A percentile compares a stretch with the other conserved stretches of the same genome.
Conservation (phyloP, 371 early-diverging fungal genomes). For the Apophysomyces sp. region DNA sequence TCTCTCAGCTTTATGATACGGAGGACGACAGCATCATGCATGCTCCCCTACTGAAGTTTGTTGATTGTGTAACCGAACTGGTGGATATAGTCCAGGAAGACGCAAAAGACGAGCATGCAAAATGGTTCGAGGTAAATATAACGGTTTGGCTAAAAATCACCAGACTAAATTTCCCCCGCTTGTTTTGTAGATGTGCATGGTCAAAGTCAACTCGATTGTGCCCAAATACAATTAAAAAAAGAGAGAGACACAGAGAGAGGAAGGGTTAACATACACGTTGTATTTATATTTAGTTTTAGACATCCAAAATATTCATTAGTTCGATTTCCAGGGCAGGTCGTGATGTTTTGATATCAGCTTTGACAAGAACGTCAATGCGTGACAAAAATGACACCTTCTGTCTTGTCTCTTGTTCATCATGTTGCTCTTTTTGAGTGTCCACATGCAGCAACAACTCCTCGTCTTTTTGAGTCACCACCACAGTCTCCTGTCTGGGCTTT, state of each 20-base stretch:
- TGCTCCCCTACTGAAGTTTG: conserved; percentile 17
- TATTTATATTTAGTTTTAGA: background rate
- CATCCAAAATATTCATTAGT: conserved; percentile 30
- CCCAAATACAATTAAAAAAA: background rate
- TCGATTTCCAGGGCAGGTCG: conserved; percentile 24
- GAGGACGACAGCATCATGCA: conserved; percentile 29
- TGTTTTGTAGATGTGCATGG: conserved; percentile 8
- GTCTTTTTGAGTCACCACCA: conserved; percentile 4
- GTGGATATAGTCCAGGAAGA: conserved; percentile 29
- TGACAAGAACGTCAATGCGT: conserved; percentile 55
- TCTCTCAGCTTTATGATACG: conserved; percentile 41
- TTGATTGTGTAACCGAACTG: conserved; percentile 15
- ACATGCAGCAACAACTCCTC: conserved; percentile 11
- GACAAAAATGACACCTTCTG: conserved; percentile 82
- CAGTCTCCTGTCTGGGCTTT: background rate
- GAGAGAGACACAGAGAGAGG: no score
- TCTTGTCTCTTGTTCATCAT: conserved; percentile 89
- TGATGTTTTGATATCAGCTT: conserved; percentile 25
- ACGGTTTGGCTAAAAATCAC: conserved; percentile 9
- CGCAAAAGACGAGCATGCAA: conserved; percentile 32
- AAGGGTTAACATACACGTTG: no score
- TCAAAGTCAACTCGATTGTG: background rate
- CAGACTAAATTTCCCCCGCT: background rate
- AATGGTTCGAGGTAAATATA: conserved; percentile 40
- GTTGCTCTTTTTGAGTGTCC: conserved; percentile 41